These are phyloP conservation scores for Erodium trifolium DNA, from an alignment of 441 rosid genomes.

Conservation along the genomic window DNA sequence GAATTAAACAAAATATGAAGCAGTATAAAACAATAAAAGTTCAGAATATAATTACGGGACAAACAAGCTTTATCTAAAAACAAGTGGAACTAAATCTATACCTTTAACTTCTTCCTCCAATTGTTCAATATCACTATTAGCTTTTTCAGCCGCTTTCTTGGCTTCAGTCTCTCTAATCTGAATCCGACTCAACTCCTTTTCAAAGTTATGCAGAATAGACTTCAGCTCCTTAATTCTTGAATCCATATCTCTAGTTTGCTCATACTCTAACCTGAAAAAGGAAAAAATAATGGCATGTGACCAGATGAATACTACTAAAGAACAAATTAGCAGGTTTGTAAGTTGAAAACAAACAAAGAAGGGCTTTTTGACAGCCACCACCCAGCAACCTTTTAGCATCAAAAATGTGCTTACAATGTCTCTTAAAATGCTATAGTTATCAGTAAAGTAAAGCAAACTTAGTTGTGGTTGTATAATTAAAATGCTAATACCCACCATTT, in stretches of 20 bases:
- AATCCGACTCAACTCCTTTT: slow-evolving; percentile 57
- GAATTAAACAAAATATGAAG: slow-evolving; percentile 4
- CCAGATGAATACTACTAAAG: slow-evolving; percentile 9
- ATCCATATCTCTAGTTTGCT: slow-evolving; percentile 86
- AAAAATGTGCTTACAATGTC: too few relatives aligned
- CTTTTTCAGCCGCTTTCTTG: slow-evolving; percentile 53
- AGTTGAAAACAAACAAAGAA: too few relatives aligned
- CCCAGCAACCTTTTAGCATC: too few relatives aligned
- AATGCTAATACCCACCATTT: too few relatives aligned
- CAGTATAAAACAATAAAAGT: background rate
- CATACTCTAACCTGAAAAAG: slow-evolving; percentile 74
- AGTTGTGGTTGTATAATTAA: too few relatives aligned
- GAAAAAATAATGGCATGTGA: slow-evolving; percentile 5
- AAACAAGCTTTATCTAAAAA: slow-evolving; percentile 9
- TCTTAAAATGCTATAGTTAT: too few relatives aligned
- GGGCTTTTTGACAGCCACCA: too few relatives aligned
- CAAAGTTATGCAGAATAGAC: slow-evolving; percentile 51
- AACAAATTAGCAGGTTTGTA: background rate
- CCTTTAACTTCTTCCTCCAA: slow-evolving; percentile 79
- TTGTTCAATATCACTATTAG: slow-evolving; percentile 47
- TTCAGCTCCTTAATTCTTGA: slow-evolving; percentile 76
- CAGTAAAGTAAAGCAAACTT: too few relatives aligned
- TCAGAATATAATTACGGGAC: background rate
- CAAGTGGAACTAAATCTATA: slow-evolving; percentile 25
- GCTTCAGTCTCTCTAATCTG: slow-evolving; percentile 58